Evolutionary conservation across 2,329 filamentous ascomycete species (phyloP).

Genomic region (Pseudomassariella vexata): DNA sequence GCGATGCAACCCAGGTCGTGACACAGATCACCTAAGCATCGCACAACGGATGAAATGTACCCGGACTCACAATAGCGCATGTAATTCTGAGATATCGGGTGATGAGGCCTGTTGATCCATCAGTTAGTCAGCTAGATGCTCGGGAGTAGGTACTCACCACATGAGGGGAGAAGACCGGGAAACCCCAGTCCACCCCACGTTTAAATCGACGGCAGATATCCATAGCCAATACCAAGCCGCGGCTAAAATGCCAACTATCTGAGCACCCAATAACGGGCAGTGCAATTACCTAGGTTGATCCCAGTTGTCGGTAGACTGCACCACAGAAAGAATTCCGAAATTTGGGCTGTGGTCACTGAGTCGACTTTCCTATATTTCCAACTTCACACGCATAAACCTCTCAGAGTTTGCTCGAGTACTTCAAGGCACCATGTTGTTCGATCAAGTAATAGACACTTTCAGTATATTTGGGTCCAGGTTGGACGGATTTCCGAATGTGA

Average conservation of each 20-base stretch:
- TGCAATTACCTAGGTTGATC: background rate
- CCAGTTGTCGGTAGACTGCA: background rate
- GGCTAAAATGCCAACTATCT: background rate
- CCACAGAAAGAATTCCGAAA: background rate
- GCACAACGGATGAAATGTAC: too few species aligned
- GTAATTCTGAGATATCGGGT: too few species aligned
- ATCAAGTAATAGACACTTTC: background rate
- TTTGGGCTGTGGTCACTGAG: background rate
- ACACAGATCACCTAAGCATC: too few species aligned
- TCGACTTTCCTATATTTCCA: background rate
- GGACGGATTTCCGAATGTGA: background rate
- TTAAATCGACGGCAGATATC: background rate
- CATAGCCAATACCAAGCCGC: background rate
- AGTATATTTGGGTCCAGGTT: background rate
- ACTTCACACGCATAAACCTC: background rate
- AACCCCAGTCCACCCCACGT: too few species aligned
- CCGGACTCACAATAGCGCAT: too few species aligned
- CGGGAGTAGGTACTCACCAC: too few species aligned
- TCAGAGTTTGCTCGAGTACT: background rate
- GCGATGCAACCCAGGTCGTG: too few species aligned
- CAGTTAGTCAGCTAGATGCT: too few species aligned
- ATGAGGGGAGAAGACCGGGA: too few species aligned
- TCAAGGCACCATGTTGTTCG: constrained; percentile 1
- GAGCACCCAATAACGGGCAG: background rate
- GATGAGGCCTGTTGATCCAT: too few species aligned